Evolutionary conservation across 495 filamentous ascomycete species (phyloP).

Genomic region (Penicillium ochrochloron): DNA sequence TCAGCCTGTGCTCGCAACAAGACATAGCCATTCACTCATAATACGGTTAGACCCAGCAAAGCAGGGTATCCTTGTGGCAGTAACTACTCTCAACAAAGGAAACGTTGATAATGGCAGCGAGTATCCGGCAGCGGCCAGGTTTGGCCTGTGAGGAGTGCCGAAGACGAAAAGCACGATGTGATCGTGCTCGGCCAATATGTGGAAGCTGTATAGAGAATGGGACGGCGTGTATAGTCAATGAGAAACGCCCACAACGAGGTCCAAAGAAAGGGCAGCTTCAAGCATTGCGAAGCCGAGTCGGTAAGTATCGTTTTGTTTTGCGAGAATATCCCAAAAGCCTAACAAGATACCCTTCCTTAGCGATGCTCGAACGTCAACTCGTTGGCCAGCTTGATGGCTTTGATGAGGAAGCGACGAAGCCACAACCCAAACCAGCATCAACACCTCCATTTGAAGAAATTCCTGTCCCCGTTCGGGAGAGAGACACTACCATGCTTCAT

Average conservation of each 20-base stretch:
- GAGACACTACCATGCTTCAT: neutral
- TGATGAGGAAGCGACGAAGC: neutral
- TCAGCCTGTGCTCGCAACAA: neutral
- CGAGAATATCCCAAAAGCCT: no score
- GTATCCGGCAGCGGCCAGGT: constrained; percentile 17
- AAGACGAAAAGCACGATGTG: constrained; percentile 25
- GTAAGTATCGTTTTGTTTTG: constrained; percentile 6
- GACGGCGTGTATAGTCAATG: constrained; percentile 16
- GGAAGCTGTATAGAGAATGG: constrained; percentile 22
- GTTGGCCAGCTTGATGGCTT: neutral
- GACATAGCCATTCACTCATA: neutral
- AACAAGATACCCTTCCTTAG: neutral
- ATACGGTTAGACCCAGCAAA: neutral
- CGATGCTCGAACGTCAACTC: constrained; percentile 18
- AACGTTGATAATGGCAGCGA: neutral
- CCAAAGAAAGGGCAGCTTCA: constrained; percentile 26
- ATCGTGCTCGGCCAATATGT: constrained; percentile 24
- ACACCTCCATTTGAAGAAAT: constrained; percentile 3
- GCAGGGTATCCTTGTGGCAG: neutral
- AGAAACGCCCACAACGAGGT: constrained; percentile 19
- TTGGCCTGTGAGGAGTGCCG: constrained; percentile 30
- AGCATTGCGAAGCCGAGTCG: constrained; percentile 22
- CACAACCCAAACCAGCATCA: neutral
- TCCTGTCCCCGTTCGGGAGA: neutral
- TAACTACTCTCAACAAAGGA: neutral